phyloP scores from a whole-genome alignment of 1,284 basidiomycete species.

The Ustilago esculenta region DNA sequence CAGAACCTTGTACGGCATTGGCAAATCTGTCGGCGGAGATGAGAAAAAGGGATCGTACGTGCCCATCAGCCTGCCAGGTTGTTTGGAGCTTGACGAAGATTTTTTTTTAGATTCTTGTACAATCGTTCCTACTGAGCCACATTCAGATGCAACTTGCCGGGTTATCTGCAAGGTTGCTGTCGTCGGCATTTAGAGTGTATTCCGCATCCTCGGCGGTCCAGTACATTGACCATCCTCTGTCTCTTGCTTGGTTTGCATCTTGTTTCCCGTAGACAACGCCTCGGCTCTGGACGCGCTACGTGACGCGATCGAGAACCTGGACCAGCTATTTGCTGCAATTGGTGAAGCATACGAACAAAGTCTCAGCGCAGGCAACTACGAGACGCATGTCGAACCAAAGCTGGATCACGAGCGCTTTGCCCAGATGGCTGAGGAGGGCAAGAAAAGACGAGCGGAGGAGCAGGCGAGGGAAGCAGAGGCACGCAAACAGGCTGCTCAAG shows the following conservation, averaged over 20 bases:
- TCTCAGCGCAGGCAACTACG: slow-evolving; percentile 52
- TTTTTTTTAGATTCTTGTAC: slow-evolving; percentile 57
- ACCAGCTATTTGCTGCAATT: slow-evolving; percentile 58
- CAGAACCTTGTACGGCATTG: slow-evolving; percentile 2
- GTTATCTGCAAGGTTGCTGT: slow-evolving; percentile 12
- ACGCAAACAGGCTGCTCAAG: slow-evolving; percentile 30
- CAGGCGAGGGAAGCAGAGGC: slow-evolving; percentile 38
- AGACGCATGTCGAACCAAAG: slow-evolving; percentile 48
- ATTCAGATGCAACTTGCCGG: slow-evolving; percentile 3
- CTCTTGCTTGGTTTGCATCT: too few relatives aligned
- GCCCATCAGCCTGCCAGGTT: slow-evolving; percentile 44
- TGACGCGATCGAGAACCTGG: slow-evolving; percentile 59
- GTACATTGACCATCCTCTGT: not conserved
- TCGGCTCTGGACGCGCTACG: slow-evolving; percentile 59
- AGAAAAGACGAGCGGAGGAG: slow-evolving; percentile 41
- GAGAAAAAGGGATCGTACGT: slow-evolving; percentile 53
- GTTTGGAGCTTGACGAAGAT: slow-evolving; percentile 47
- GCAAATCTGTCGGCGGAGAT: slow-evolving; percentile 29
- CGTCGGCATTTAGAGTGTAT: not conserved
- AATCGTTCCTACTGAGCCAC: slow-evolving; percentile 68
- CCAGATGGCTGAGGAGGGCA: slow-evolving; percentile 34
- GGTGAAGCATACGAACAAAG: slow-evolving; percentile 55
- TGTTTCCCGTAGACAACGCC: slow-evolving; percentile 16
- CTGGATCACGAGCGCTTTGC: slow-evolving; percentile 47
- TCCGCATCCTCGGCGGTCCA: too few relatives aligned